Percentiles rank a stretch among this genome's conserved stretches.
phyloP scores from a whole-genome alignment of 805 yeast species.

The Saccharomyces kudriavzevii region DNA sequence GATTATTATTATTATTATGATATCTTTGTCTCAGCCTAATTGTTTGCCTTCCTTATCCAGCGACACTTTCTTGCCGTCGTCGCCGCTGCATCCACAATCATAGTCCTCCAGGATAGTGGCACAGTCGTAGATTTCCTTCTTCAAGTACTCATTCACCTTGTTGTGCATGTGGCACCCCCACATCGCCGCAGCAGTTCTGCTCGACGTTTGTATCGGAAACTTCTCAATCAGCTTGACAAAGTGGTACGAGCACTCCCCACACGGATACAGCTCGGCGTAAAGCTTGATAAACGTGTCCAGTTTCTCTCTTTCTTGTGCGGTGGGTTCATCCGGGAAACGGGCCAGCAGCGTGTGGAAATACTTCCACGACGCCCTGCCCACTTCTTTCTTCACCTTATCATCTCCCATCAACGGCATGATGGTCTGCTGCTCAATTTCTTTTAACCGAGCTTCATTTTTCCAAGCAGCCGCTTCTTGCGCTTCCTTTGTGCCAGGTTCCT shows the following conservation, averaged over 20 bases:
- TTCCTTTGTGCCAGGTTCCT: not conserved
- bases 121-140: constrained; percentile 75
- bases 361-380: constrained; percentile 90
- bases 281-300: constrained; percentile 55
- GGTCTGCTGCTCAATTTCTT: constrained; percentile 25
- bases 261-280: constrained; percentile 90
- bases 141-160: constrained; percentile 65
- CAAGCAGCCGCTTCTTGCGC: constrained; percentile 4
- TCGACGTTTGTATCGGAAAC: constrained; percentile 77
- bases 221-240: constrained; percentile 60
- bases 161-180: constrained; percentile 97
- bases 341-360: constrained; percentile 87
- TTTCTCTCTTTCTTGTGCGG: constrained; percentile 52
- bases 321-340: constrained; percentile 81
- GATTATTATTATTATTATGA: too few relatives aligned
- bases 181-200: constrained; percentile 72
- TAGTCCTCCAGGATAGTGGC: constrained; percentile 77
- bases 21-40: constrained; percentile 14
- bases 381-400: constrained; percentile 55
- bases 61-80: constrained; percentile 32
- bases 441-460: not conserved
- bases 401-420: constrained; percentile 95
- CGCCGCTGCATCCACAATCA: constrained; percentile 95
- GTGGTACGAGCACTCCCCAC: constrained; percentile 95
- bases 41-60: constrained; percentile 13